A percentile compares a stretch with the other conserved stretches of the same genome.
These are phyloP conservation scores for Crataegus laevigata DNA, from an alignment of 306 rosid species.

Conservation along the genomic window DNA sequence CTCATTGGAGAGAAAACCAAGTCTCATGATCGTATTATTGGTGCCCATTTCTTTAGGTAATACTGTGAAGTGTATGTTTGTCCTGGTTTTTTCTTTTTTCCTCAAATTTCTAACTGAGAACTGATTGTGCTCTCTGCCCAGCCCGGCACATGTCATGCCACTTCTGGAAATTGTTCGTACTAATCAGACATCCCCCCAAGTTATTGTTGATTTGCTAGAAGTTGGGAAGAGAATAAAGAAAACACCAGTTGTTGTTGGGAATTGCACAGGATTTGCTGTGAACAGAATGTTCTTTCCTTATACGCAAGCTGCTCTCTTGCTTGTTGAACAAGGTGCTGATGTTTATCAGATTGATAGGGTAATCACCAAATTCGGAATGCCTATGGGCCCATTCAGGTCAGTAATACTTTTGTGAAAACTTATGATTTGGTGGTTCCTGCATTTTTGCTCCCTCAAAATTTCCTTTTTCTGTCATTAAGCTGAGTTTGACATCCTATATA, in stretches of 20 bases:
- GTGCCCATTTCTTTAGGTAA: slow-evolving; percentile 97
- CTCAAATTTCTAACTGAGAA: not conserved
- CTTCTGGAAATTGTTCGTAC: slow-evolving; percentile 93
- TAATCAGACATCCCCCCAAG: slow-evolving; percentile 69
- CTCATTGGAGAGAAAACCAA: slow-evolving; percentile 77
- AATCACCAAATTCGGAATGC: slow-evolving; percentile 74
- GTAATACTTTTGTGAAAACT: slow-evolving; percentile 1
- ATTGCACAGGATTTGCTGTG: slow-evolving; percentile 97
- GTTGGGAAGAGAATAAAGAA: slow-evolving; percentile 77
- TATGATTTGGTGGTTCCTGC: slow-evolving; percentile 3
- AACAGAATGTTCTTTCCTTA: slow-evolving; percentile 93
- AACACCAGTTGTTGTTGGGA: slow-evolving; percentile 95
- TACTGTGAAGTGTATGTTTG: not conserved
- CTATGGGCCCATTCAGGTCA: slow-evolving; percentile 99
- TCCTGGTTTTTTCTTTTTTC: not conserved
- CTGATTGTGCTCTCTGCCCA: slow-evolving; percentile 38
- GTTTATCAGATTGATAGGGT: slow-evolving; percentile 72
- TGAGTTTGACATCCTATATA: not conserved
- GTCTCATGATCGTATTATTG: slow-evolving; percentile 74
- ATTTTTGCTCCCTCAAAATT: not conserved
- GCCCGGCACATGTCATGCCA: slow-evolving; percentile 98
- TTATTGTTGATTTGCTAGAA: slow-evolving; percentile 78
- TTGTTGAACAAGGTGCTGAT: slow-evolving; percentile 77
- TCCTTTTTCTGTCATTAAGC: not conserved
- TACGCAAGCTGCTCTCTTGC: slow-evolving; percentile 71